Evolutionary conservation across 352 stramenopile species (phyloP).

Genomic region (Saprolegnia diclina): DNA sequence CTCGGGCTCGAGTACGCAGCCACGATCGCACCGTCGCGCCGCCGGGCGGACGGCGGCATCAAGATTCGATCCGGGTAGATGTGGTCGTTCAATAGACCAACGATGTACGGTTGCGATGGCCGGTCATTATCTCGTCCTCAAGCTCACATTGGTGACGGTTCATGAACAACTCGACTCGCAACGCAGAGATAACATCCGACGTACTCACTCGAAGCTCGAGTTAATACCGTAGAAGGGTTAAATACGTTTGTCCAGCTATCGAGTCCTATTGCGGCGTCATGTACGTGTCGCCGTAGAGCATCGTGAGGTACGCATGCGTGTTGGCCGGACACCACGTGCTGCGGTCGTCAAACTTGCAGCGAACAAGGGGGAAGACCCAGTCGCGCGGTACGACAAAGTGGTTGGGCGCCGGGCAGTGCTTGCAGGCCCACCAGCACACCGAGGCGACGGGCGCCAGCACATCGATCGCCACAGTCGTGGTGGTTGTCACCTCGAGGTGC

Average conservation of each 20-base stretch:
- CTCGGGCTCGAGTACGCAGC: slow-evolving; percentile 75
- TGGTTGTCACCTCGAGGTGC: too few relatives aligned
- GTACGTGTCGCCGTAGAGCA: slow-evolving; percentile 3
- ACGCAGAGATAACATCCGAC: too few relatives aligned
- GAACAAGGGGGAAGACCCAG: background rate
- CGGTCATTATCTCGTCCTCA: too few relatives aligned
- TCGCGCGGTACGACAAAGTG: slow-evolving; percentile 5
- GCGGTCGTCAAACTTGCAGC: background rate
- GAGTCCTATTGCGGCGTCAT: slow-evolving; percentile 2
- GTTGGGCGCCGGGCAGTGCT: background rate
- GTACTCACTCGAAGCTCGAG: too few relatives aligned
- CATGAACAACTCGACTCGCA: too few relatives aligned
- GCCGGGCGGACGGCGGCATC: slow-evolving; percentile 78
- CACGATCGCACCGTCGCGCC: slow-evolving; percentile 33
- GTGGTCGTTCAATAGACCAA: background rate
- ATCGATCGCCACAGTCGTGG: background rate
- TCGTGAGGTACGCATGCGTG: background rate
- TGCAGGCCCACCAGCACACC: slow-evolving; percentile 5
- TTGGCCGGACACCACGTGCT: background rate
- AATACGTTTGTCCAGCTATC: too few relatives aligned
- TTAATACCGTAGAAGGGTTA: too few relatives aligned
- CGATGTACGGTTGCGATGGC: too few relatives aligned
- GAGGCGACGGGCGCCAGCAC: background rate
- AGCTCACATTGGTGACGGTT: too few relatives aligned
- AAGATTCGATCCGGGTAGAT: slow-evolving; percentile 54